Conservation (phyloP, 805 yeast genomes). For the Cyberlindnera mississippiensis region DNA sequence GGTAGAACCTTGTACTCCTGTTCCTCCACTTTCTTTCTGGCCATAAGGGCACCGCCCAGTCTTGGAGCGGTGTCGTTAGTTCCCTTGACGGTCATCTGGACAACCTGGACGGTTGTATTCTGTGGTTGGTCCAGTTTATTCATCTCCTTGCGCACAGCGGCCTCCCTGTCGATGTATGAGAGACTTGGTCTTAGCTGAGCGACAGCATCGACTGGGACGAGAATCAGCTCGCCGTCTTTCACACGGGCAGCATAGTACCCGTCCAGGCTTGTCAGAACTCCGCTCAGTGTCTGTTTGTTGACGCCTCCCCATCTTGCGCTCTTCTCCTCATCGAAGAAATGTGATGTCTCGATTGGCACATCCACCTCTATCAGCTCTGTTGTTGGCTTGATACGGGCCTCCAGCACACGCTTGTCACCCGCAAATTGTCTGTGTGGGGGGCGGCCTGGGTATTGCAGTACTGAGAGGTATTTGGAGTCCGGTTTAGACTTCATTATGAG, state of each 20-base stretch:
- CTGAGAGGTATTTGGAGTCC: slow-evolving; percentile 31
- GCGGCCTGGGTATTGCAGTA: slow-evolving; percentile 63
- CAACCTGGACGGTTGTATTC: slow-evolving; percentile 51
- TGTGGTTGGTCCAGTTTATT: slow-evolving; percentile 32
- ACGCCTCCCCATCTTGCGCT: slow-evolving; percentile 63
- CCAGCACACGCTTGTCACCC: slow-evolving; percentile 32
- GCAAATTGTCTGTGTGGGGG: slow-evolving; percentile 39
- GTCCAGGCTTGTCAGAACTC: slow-evolving; percentile 55
- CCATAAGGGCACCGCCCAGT: slow-evolving; percentile 64
- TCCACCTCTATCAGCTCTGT: slow-evolving; percentile 70
- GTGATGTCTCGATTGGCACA: slow-evolving; percentile 64
- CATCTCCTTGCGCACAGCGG: slow-evolving; percentile 41
- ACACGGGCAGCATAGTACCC: slow-evolving; percentile 49
- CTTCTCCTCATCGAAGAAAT: slow-evolving; percentile 63
- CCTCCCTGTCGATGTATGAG: slow-evolving; percentile 65
- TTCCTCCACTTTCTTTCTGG: slow-evolving; percentile 60
- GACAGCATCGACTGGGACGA: slow-evolving; percentile 61
- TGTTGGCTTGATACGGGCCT: slow-evolving; percentile 52
- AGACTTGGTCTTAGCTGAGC: slow-evolving; percentile 82
- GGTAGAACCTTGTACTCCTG: slow-evolving; percentile 43
- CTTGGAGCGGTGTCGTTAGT: slow-evolving; percentile 54
- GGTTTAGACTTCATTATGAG: slow-evolving; percentile 39
- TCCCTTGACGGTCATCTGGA: slow-evolving; percentile 73
- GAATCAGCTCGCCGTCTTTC: slow-evolving; percentile 48
- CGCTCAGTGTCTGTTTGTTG: slow-evolving; percentile 59